phyloP scores from a whole-genome alignment of 2,329 filamentous ascomycete species.

The Capronia americana region DNA sequence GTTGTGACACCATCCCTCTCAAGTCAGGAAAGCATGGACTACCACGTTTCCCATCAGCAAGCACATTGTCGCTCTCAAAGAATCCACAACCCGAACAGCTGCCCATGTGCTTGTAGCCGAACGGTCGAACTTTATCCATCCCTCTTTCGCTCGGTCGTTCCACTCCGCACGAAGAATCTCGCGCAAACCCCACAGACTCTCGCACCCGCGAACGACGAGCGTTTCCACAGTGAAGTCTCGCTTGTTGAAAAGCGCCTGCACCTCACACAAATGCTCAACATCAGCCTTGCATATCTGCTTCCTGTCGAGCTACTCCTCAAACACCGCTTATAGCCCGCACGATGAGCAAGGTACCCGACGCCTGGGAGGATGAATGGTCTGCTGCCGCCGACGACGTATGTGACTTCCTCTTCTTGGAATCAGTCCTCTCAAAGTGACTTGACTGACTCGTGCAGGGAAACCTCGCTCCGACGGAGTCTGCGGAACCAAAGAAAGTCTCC shows the following conservation, averaged over 20 bases:
- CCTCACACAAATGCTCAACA: conserved; percentile 10
- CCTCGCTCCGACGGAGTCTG: conserved; percentile 43
- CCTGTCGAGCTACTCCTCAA: not conserved
- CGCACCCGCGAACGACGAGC: not conserved
- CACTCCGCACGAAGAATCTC: conserved; percentile 1
- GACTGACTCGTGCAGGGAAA: conserved; percentile 40
- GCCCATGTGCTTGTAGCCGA: too few species aligned
- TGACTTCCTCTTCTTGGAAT: not conserved
- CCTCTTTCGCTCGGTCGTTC: not conserved
- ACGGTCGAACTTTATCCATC: not conserved
- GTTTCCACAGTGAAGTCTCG: not conserved
- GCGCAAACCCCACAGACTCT: not conserved
- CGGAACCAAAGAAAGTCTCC: conserved; percentile 53
- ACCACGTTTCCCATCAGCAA: not conserved
- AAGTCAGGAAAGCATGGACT: not conserved
- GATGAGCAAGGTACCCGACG: conserved; percentile 62
- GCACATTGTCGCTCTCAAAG: not conserved
- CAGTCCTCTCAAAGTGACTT: not conserved
- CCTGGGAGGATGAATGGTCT: conserved; percentile 95
- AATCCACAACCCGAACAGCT: not conserved
- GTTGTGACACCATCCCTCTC: not conserved
- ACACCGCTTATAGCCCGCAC: not conserved
- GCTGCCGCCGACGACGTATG: conserved; percentile 66
- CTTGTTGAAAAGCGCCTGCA: not conserved
- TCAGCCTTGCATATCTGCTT: conserved; percentile 1